Evolutionary conservation across 2,329 filamentous ascomycete genomes (phyloP), one percentile per base, ranked within the genome.

Genomic region (Chaetomiaceae sp.): DNA sequence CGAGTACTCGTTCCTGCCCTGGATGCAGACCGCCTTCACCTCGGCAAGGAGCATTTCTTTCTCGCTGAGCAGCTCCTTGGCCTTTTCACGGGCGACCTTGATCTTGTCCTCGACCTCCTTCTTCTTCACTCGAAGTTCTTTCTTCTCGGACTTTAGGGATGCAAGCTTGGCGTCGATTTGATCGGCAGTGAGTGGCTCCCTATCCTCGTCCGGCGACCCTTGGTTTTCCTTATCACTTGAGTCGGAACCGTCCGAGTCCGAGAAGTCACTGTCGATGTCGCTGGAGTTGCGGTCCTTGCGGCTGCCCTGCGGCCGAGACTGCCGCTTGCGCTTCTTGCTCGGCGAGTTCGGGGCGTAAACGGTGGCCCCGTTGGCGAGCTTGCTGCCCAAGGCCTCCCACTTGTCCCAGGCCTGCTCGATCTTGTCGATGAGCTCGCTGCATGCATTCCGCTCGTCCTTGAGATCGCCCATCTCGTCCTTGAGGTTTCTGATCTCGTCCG

Each of bases 1-100:
- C 0, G 81, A 80, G 56, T 82, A 84, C 0, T 75, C 64, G 49
- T 86, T 87, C 31, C 83, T 72, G 6, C 75, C 75, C 19, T 72
- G 68, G 50, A 86, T 84, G 59, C 82, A 76, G 8, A 67, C 55
- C 5, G 66, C 64, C 22, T 63, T 70, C 47, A 71, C 60, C 47
- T 68, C 61, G 6, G 64, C 62, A 3, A 55, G 49, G 1, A 62
- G 23, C 1, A 33, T 43, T 6, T 57, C 53, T 37, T 56, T 59
- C 47, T 64, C 58, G 3, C 42, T 38, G 22, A 69, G 60, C 3
- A 63, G 55, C 3, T 58, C 52, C n/a, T 69, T 62, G 2, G 70
- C 63, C 34, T 65, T 49, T 0, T 38, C 40, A 34, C 46, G 53
- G 3, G 49, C 20, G 2, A 47, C 40, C 6, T 31, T 45, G 6